Base-by-base conservation (phyloP, 306 rosid species). In the Pyrus betulifolia region DNA sequence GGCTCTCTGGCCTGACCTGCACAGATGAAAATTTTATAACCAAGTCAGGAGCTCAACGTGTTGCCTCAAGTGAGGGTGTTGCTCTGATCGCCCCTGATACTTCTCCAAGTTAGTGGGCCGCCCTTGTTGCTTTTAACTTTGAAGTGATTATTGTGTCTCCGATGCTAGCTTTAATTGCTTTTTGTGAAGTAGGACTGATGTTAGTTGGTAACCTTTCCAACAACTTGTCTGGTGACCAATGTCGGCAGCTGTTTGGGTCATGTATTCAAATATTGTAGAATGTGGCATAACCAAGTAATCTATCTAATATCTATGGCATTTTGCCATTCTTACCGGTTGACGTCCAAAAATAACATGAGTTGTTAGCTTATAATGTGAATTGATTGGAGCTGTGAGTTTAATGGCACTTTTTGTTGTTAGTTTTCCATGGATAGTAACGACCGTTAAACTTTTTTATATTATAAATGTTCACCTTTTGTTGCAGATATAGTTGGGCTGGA, bases 1-100 rank as follows among this genome's bases (percentile, higher is more conserved):
- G 93, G 93, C 90, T 95, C 46, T 90, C 98, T 23, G 98, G 98
- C 73, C 97, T 95, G 78, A 77, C 93, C 38, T 92, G 97, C 83
- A 74, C 92, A 0, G 97, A 95, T 46, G 98, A 95, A 83, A 92
- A 92, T 80, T 92, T 95, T 79, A 90, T 92, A 10, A 45, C 25
- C 17, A 92, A 92, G 63, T 80, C 98, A 3, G 97, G 97, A 38
- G 98, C 93, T 82, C 98, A 95, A 74, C 93, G 90, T 33, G 83
- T 80, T 31, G 98, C 98, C 14, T 83, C 98, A 8, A 81, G 74
- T 5, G 85, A 92, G 74, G 93, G 92, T 46, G 66, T 95, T 81
- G 97, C 96, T 64, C 68, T 95, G 76, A 75, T 95, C 84, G 85
- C 76, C n/a, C 96, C 85, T 30, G 98, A 95, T 76, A 95, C 98